A percentile compares a stretch with the other conserved stretches of the same genome.
These are phyloP conservation scores for Fusarium hainanense DNA, from an alignment of 2,329 filamentous ascomycete species.

Conservation along the genomic window DNA sequence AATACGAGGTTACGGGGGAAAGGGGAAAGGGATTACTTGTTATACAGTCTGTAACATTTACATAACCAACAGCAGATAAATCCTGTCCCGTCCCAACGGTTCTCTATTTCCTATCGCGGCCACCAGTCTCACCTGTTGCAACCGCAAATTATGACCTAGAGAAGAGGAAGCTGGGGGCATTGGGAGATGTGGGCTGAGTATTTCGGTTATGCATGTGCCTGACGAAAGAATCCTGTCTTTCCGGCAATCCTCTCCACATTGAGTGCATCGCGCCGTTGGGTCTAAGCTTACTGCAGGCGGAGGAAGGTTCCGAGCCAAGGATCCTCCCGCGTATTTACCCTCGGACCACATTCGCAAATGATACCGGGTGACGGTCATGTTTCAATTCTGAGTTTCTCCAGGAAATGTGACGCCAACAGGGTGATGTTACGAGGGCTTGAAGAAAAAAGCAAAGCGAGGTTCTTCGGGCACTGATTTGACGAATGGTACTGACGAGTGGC, in stretches of 20 bases:
- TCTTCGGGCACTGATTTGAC: not conserved
- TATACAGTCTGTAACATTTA: not conserved
- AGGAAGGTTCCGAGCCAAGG: not conserved
- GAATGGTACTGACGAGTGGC: not conserved
- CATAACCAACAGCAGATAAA: not conserved
- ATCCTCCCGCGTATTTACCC: not conserved
- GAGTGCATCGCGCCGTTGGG: not conserved
- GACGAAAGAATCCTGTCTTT: not conserved
- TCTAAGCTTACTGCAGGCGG: not conserved
- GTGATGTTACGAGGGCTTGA: not conserved
- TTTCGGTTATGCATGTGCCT: not conserved
- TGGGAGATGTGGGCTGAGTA: not conserved
- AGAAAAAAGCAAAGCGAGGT: not conserved
- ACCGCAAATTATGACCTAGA: not conserved
- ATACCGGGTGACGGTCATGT: not conserved
- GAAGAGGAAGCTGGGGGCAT: not conserved
- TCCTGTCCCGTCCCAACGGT: not conserved
- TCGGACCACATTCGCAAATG: not conserved
- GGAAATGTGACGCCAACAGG: not conserved
- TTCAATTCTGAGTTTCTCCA: not conserved
- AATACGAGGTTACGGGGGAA: not conserved
- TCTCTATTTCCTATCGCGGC: not conserved
- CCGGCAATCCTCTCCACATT: not conserved
- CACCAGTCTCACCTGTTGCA: not conserved
- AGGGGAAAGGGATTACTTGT: conserved; percentile 1